These are phyloP conservation scores for Aureobasidium leucospermi DNA, from an alignment of 2,329 filamentous ascomycete species.

Conservation along the genomic window DNA sequence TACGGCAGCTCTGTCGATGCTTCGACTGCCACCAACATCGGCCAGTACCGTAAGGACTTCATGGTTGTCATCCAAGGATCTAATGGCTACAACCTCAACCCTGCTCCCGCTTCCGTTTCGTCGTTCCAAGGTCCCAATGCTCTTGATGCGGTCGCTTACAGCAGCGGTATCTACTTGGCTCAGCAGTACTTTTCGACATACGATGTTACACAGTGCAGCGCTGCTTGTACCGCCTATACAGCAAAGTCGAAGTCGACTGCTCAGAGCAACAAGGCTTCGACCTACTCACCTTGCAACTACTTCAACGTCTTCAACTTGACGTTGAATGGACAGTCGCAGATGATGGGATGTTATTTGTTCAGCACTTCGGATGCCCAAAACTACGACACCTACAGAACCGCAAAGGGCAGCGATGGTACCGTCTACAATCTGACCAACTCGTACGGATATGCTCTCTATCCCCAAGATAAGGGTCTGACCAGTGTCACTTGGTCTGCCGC, in stretches of 20 bases:
- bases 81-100: conserved; percentile 16
- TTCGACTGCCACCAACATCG: conserved; percentile 22
- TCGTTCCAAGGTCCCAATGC: conserved; percentile 14
- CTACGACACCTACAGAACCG: conserved; percentile 9
- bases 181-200: conserved; percentile 12
- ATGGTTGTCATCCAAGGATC: conserved; percentile 22
- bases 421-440: conserved; percentile 15
- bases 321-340: conserved; percentile 12
- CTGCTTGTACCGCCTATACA: conserved; percentile 7
- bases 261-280: neutral
- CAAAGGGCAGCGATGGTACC: neutral
- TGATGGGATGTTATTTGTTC: conserved; percentile 16
- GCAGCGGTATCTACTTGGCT: neutral
- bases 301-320: conserved; percentile 18
- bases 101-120: conserved; percentile 11
- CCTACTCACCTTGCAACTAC: conserved; percentile 17
- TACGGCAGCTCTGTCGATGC: conserved; percentile 12
- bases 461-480: conserved; percentile 13
- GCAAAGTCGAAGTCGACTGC: neutral
- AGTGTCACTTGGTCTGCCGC: conserved; percentile 13
- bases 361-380: conserved; percentile 4
- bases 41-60: conserved; percentile 22
- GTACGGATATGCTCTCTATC: conserved; percentile 15
- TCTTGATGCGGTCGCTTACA: conserved; percentile 11
- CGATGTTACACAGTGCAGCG: conserved; percentile 12